Base-by-base conservation (phyloP, 2,329 filamentous ascomycete species). In the Venturia asperata region DNA sequence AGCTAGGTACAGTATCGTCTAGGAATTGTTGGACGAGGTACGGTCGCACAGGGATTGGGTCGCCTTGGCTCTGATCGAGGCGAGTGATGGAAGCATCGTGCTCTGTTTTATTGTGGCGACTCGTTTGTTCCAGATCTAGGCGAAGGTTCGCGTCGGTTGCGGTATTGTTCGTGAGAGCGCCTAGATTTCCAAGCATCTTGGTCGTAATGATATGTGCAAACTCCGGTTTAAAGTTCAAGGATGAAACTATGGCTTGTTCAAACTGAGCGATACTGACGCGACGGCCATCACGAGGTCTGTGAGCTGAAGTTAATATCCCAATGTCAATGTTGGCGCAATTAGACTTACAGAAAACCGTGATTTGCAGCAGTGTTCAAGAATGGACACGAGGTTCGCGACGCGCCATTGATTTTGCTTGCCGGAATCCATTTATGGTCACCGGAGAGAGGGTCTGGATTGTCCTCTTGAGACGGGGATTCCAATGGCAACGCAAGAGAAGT, bases 61-160 rank as follows among this genome's bases (percentile, higher is more conserved):
- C n/a, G 9, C 64, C 64, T 41, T 64, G 64, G 27, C n/a, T 64
- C 19, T 42, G 21, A 30, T 66, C 64, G 19, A 64, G 47, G n/a
- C 64, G 37, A 4, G 64, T 49, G 41, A 66, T 34, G 24, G 41
- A 49, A 3, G 64, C 64, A 64, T 66, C 64, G 41, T 66, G 64
- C n/a, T 66, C 64, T 15, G 42, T 52, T 13, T 15, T 27, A 34
- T 42, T 43, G 30, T 66, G 61, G 24, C n/a, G 24, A n/a, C 37
- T 43, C 13, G 60, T 34, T 13, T 66, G 41, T 21, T 65, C 64
- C 1, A 66, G 64, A n/a, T 47, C 34, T 39, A 66, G 42, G 42
- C 24, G 21, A 19, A 39, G 30, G 24, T 24, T 41, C 15, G 45
- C 45, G 27, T 64, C 17, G 7, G 45, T 11, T 24, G 21, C 34